Evolutionary conservation across 495 filamentous ascomycete species (phyloP).

Genomic region (Emericellopsis terricola): DNA sequence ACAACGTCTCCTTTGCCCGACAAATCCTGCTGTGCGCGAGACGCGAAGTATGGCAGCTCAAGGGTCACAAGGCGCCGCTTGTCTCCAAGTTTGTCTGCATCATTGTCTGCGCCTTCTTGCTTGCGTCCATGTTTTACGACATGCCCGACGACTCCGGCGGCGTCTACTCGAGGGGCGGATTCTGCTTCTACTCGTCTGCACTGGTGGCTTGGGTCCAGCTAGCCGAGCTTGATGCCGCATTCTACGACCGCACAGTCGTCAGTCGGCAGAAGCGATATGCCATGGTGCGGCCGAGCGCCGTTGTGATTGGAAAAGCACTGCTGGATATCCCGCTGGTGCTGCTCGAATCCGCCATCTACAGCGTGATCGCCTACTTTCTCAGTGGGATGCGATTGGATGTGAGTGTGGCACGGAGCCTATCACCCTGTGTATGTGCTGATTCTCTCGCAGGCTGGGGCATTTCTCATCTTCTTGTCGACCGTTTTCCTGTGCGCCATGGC

Average conservation of each 20-base stretch:
- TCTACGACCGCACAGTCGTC: conserved; percentile 51
- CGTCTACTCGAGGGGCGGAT: conserved; percentile 35
- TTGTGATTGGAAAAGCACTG: conserved; percentile 55
- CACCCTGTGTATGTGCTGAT: too few relatives aligned
- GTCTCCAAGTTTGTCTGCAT: conserved; percentile 34
- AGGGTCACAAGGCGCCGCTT: conserved; percentile 40
- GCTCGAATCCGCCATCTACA: conserved; percentile 50
- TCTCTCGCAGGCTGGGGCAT: too few relatives aligned
- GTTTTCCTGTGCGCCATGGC: conserved; percentile 47
- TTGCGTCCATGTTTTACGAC: conserved; percentile 64
- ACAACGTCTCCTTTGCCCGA: conserved; percentile 36
- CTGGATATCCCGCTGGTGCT: conserved; percentile 58
- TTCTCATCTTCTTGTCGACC: conserved; percentile 57
- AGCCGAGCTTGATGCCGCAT: conserved; percentile 55
- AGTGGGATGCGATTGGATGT: conserved; percentile 42
- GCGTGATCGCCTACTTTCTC: conserved; percentile 68
- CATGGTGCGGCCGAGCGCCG: conserved; percentile 69
- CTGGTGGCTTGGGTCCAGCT: conserved; percentile 68
- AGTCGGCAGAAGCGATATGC: conserved; percentile 71
- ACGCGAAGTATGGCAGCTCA: conserved; percentile 38
- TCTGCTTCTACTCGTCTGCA: conserved; percentile 53
- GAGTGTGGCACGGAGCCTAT: too few relatives aligned
- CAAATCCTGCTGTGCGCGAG: conserved; percentile 37
- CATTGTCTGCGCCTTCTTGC: conserved; percentile 49
- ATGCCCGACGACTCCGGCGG: conserved; percentile 37